phyloP scores from a whole-genome alignment of 345 rosid species.

The Melaleuca quinquenervia region DNA sequence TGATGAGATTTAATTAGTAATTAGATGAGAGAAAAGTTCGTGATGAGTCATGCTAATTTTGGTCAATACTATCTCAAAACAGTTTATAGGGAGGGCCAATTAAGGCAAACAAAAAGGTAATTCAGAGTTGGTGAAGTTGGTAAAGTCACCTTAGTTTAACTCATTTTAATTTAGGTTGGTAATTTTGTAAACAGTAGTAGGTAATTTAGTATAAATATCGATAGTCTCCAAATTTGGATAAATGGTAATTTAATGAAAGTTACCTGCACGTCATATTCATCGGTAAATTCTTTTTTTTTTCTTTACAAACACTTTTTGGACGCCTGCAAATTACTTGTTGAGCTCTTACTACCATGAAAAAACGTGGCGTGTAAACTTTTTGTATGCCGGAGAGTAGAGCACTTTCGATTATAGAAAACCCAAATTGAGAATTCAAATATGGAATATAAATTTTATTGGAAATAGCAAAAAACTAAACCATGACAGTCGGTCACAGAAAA shows the following conservation, averaged over 20 bases:
- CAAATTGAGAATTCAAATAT: not conserved
- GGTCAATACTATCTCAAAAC: not conserved
- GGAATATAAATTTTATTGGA: not conserved
- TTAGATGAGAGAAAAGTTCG: not conserved
- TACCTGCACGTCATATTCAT: not conserved
- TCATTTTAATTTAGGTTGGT: no score
- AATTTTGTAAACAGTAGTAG: not conserved
- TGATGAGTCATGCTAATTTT: not conserved
- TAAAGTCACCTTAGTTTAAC: no score
- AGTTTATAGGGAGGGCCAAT: not conserved
- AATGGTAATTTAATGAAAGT: not conserved
- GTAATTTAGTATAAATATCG: not conserved
- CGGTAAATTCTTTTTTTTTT: not conserved
- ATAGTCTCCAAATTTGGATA: not conserved
- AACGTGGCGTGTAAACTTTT: no score
- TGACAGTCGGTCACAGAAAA: not conserved
- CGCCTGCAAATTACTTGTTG: no score
- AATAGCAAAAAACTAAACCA: not conserved
- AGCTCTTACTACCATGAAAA: no score
- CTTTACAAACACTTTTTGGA: not conserved
- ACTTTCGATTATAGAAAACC: no score
- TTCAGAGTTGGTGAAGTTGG: not conserved
- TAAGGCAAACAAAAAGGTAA: no score
- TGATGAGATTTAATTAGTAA: not conserved
- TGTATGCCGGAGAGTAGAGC: no score